Evolutionary conservation across 176 grass and related monocot genomes (phyloP).

Genomic region (Carex kokanica): DNA sequence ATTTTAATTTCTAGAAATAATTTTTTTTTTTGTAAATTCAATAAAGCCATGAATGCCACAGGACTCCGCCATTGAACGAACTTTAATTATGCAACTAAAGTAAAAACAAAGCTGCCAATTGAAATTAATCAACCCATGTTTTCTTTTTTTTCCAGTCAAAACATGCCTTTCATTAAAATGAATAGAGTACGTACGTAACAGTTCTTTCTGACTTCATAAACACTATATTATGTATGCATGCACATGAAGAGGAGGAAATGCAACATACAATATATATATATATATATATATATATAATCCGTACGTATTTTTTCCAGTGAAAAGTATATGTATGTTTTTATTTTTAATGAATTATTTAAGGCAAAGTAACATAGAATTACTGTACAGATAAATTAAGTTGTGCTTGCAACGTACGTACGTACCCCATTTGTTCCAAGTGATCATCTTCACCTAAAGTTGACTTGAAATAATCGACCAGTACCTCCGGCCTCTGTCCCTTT

Average conservation of each 20-base stretch:
- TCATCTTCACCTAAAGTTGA: conserved; percentile 52
- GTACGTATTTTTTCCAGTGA: no score
- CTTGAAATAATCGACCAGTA: conserved; percentile 65
- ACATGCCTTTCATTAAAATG: background rate
- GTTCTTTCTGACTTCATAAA: background rate
- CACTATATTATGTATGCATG: background rate
- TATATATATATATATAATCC: background rate
- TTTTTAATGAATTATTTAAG: background rate
- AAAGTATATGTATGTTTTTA: no score
- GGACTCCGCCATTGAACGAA: background rate
- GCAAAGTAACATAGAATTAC: background rate
- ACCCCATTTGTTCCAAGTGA: conserved; percentile 58
- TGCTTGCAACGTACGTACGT: background rate
- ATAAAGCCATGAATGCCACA: no score
- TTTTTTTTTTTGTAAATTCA: no score
- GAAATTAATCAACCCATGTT: background rate
- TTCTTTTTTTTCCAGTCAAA: background rate
- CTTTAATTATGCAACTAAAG: background rate
- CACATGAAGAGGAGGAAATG: background rate
- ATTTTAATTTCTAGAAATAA: no score
- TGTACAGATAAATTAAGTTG: background rate
- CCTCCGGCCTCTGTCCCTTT: conserved; percentile 19
- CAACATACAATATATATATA: background rate
- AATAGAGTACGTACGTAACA: background rate
- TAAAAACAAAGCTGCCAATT: background rate